Base-by-base conservation (phyloP, 148 eudicot species). In the Dianthus caryophyllus region DNA sequence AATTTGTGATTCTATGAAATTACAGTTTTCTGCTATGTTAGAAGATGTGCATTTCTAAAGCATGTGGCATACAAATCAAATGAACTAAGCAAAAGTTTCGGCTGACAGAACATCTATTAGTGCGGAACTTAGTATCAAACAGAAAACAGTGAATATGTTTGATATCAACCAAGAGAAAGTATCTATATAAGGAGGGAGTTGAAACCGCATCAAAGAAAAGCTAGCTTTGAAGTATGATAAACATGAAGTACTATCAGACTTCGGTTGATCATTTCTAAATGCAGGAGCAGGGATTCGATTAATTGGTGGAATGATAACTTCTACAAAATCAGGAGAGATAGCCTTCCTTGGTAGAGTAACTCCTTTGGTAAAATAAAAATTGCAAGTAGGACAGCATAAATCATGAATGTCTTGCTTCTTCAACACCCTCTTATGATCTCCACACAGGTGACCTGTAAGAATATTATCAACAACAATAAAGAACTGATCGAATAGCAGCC, bases 331-430 rank as follows among this genome's bases (percentile, higher is more conserved):
- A 61, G 63, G 50, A 24, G 76, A 49, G 74, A 72, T 74, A 26
- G 73, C 84, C 44, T 88, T 86, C 78, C 87, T 79, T 39, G 87
- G 84, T 68, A 90, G 84, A 72, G 85, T 78, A 54, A 84, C 90
- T 79, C 83, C 82, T 73, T 76, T 86, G 76, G 96, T 90, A 51
- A 88, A 83, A 66, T 94, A 90, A 31, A 89, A 88, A 39, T 88
- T 86, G 72, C 96, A 93, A 71, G 85, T 90, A 50, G 96, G 90
- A 68, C 96, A 93, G 66, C 47, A 83, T 21, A 86, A 61, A 66
- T 94, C 96, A 77, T 90, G 88, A n/a, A 86, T 76, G 52, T 80
- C 82, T 64, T 84, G 87, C 78, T 83, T 77, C 63, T 78, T 64
- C 46, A 86, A 54, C 58, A 84, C 84, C 57, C 64, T 76, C 60